phyloP scores from a whole-genome alignment of 768 basidiomycete genomes.

The Trametes gibbosa region DNA sequence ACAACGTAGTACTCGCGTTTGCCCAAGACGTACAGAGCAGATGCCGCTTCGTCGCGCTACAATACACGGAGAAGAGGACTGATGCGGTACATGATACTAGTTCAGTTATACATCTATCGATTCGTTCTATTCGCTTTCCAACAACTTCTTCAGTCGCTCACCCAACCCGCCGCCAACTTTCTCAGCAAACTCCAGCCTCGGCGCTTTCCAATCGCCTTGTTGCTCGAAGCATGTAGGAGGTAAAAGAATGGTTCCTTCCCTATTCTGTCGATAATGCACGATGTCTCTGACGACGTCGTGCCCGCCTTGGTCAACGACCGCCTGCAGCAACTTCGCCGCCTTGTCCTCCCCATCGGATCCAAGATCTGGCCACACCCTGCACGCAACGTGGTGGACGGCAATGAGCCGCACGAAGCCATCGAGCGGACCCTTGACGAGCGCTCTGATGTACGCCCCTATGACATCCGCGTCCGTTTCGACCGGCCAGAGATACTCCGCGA shows the following conservation, averaged over 20 bases:
- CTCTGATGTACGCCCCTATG: constrained; percentile 59
- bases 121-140: constrained; percentile 2
- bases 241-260: constrained; percentile 35
- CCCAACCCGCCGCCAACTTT: constrained; percentile 20
- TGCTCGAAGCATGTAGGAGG: constrained; percentile 52
- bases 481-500: constrained; percentile 70
- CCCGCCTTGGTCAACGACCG: constrained; percentile 50
- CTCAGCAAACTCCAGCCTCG: constrained; percentile 25
- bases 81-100: too few relatives aligned
- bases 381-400: constrained; percentile 77
- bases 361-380: constrained; percentile 71
- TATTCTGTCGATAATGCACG: constrained; percentile 53
- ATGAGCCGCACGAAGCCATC: constrained; percentile 63
- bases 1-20: too few relatives aligned
- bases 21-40: too few relatives aligned
- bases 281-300: constrained; percentile 50
- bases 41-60: too few relatives aligned
- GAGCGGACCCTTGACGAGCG: constrained; percentile 40
- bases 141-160: constrained; percentile 24
- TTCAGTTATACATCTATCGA: not conserved
- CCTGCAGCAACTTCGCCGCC: constrained; percentile 45
- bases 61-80: too few relatives aligned
- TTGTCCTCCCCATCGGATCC: constrained; percentile 31
- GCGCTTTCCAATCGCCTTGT: constrained; percentile 11
- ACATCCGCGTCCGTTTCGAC: constrained; percentile 61